Conservation (phyloP, 352 stramenopile genomes). For the Phytophthora meadii region DNA sequence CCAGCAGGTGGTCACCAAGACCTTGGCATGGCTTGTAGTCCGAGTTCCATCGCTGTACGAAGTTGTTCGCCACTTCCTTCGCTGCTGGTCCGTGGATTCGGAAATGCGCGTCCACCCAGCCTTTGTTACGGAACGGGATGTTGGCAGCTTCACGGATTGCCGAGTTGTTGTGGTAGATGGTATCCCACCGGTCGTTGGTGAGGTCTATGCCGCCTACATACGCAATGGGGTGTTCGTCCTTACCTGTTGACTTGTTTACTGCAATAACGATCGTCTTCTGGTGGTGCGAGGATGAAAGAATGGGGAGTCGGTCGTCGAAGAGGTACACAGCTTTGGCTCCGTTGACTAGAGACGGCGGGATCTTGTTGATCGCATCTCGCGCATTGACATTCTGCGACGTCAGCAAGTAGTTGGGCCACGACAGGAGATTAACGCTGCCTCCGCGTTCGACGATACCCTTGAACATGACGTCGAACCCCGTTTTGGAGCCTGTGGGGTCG, state of each 20-base stretch:
- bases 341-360: conserved; percentile 26
- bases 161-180: conserved; percentile 51
- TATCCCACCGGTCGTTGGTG: conserved; percentile 66
- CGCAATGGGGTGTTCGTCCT: conserved; percentile 34
- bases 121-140: conserved; percentile 44
- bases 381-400: conserved; percentile 35
- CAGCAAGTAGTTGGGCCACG: background rate
- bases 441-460: background rate
- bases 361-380: conserved; percentile 49
- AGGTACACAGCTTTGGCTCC: conserved; percentile 34
- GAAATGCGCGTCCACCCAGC: conserved; percentile 62
- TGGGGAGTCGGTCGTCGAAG: conserved; percentile 59
- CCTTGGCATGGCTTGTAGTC: conserved; percentile 32
- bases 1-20: conserved; percentile 39
- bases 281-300: conserved; percentile 45
- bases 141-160: conserved; percentile 34
- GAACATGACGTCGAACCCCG: background rate
- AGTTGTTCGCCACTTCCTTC: conserved; percentile 64
- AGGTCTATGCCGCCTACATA: conserved; percentile 67
- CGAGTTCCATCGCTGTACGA: conserved; percentile 61
- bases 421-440: background rate
- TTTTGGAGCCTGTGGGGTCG: background rate
- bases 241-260: background rate
- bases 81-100: conserved; percentile 54
- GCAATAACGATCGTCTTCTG: conserved; percentile 58